Percentiles rank a stretch among this genome's conserved stretches.
Conservation (phyloP, 139 green algal species). For the Micromonas pusilla region DNA sequence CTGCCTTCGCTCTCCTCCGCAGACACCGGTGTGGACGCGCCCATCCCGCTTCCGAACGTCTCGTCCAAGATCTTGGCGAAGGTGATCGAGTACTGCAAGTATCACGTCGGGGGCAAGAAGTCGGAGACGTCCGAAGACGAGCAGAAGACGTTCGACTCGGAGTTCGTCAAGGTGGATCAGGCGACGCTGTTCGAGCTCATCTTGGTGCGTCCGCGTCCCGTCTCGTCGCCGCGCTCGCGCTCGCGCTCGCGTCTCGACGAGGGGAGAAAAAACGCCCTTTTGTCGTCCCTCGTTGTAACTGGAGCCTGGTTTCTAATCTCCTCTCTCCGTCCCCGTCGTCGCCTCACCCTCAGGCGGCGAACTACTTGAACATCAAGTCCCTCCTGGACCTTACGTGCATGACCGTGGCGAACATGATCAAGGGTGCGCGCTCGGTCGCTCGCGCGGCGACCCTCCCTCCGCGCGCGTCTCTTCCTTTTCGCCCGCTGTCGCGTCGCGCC, state of each 20-base stretch:
- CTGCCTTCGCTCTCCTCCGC: neutral
- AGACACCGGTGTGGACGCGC: slow-evolving; percentile 37
- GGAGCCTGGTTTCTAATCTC: neutral
- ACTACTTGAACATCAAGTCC: slow-evolving; percentile 99
- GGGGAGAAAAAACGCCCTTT: neutral
- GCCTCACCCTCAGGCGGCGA: slow-evolving; percentile 63
- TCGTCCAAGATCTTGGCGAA: slow-evolving; percentile 45
- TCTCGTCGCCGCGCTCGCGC: neutral
- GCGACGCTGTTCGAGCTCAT: slow-evolving; percentile 97
- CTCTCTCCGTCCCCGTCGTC: neutral
- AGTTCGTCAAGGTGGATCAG: slow-evolving; percentile 98
- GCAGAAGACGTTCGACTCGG: slow-evolving; percentile 81
- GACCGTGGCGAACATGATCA: slow-evolving; percentile 98
- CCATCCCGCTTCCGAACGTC: slow-evolving; percentile 53
- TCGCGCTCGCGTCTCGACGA: neutral
- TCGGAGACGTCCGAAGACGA: slow-evolving; percentile 65
- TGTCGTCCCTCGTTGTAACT: neutral
- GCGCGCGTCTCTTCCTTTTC: no score
- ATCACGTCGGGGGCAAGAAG: slow-evolving; percentile 64
- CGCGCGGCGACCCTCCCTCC: no score
- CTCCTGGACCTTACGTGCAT: slow-evolving; percentile 95
- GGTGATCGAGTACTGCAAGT: slow-evolving; percentile 96
- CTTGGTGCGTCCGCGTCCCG: slow-evolving; percentile 40
- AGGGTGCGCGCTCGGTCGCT: no score
- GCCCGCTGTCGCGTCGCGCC: no score